Percentiles rank a stretch among this genome's conserved stretches.
These are phyloP conservation scores for Chrysopogon serrulatus DNA, from an alignment of 176 grass and related monocot genomes.

Conservation along the genomic window DNA sequence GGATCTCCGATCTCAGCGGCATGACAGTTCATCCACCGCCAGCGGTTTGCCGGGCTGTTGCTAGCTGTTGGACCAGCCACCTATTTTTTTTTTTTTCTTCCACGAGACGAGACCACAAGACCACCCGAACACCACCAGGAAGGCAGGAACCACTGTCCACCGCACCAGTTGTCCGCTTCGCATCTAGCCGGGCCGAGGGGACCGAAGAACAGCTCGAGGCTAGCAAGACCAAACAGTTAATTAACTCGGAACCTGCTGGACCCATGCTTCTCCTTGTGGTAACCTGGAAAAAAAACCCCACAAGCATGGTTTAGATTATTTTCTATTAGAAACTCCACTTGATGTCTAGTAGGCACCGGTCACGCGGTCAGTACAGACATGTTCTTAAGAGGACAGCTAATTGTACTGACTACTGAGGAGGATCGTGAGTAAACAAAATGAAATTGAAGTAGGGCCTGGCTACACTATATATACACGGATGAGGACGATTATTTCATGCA, in stretches of 20 bases:
- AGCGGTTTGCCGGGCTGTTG: slow-evolving; percentile 31
- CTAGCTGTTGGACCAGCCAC: slow-evolving; percentile 49
- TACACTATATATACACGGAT: no score
- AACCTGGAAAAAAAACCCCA: not conserved
- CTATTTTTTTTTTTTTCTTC: not conserved
- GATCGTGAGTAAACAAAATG: no score
- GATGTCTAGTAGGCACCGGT: not conserved
- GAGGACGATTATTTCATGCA: no score
- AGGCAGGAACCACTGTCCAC: not conserved
- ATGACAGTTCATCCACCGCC: not conserved
- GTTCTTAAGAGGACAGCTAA: slow-evolving; percentile 7
- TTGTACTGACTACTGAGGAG: no score
- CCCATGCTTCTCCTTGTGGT: not conserved
- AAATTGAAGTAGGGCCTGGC: no score
- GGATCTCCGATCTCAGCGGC: slow-evolving; percentile 27
- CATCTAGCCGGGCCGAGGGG: not conserved
- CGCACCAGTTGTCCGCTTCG: not conserved
- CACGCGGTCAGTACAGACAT: not conserved
- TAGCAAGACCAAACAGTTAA: not conserved
- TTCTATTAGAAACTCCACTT: not conserved
- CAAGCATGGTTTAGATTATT: not conserved
- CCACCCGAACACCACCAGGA: not conserved
- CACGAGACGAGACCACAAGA: not conserved
- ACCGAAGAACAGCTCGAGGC: slow-evolving; percentile 29
- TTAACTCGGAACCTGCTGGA: not conserved